Conservation (phyloP, 495 filamentous ascomycete species). For the Talaromyces nanjingensis region DNA sequence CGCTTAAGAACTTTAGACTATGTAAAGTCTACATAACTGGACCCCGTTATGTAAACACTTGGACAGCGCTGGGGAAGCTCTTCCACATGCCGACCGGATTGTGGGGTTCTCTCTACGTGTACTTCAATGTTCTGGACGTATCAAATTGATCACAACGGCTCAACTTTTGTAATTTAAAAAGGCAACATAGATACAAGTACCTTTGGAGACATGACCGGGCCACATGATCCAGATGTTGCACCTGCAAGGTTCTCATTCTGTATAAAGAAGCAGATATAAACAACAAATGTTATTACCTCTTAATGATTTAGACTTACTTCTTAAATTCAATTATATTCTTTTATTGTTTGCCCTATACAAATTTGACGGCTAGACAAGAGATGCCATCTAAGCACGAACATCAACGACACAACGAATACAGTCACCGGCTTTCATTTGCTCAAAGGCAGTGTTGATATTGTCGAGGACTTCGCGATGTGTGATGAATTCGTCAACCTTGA, state of each 20-base stretch:
- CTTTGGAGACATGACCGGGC: not conserved
- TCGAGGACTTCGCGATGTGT: conserved; percentile 80
- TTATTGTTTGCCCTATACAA: not conserved
- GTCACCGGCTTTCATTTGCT: conserved; percentile 90
- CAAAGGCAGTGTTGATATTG: conserved; percentile 83
- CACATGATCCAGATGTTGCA: not conserved
- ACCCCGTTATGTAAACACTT: not conserved
- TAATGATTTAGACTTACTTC: not conserved
- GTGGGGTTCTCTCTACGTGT: not conserved
- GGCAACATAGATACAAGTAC: not conserved
- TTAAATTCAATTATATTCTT: not conserved
- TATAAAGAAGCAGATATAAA: not conserved
- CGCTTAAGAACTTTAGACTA: not conserved
- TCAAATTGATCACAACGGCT: not conserved
- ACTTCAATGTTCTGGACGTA: not conserved
- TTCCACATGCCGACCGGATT: no score
- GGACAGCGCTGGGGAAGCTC: not conserved
- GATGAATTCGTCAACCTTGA: conserved; percentile 99
- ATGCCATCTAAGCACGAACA: conserved; percentile 16
- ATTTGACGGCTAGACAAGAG: not conserved
- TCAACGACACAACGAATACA: conserved; percentile 82
- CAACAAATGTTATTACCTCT: not conserved
- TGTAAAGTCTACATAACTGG: not conserved
- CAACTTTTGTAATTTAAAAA: not conserved
- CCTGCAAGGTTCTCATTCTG: not conserved